A percentile compares a stretch with the other conserved stretches of the same genome.
phyloP scores from a whole-genome alignment of 2,329 filamentous ascomycete genomes.

The Thielaviopsis euricoi region DNA sequence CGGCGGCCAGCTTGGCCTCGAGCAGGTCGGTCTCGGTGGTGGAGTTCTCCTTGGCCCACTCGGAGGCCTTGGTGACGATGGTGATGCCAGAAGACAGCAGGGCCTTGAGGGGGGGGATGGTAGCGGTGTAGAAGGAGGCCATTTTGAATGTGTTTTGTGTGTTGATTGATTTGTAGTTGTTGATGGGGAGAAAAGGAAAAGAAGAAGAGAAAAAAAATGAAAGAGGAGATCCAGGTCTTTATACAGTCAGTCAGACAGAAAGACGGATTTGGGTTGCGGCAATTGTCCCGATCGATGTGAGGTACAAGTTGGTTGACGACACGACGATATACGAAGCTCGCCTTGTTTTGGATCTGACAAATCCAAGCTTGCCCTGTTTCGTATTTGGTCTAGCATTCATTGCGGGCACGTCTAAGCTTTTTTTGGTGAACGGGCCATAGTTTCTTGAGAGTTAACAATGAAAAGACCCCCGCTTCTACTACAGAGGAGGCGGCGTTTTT shows the following conservation, averaged over 20 bases:
- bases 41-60: not conserved
- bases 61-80: conserved; percentile 6
- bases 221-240: too few species aligned
- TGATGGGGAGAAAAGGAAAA: not conserved
- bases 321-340: too few species aligned
- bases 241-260: not conserved
- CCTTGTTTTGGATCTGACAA: too few species aligned
- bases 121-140: conserved; percentile 4
- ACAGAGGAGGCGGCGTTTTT: too few species aligned
- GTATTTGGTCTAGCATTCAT: too few species aligned
- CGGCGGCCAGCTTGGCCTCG: conserved; percentile 16
- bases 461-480: too few species aligned
- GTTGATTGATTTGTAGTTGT: not conserved
- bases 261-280: not conserved
- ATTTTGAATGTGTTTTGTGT: not conserved
- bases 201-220: not conserved
- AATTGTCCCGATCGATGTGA: too few species aligned
- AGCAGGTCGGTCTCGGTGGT: conserved; percentile 1
- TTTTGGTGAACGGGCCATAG: too few species aligned
- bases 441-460: too few species aligned
- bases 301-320: too few species aligned
- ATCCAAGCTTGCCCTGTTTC: too few species aligned
- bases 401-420: too few species aligned
- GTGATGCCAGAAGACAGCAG: not conserved
- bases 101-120: conserved; percentile 2